A percentile compares a stretch with the other conserved stretches of the same genome.
Evolutionary conservation across 805 yeast species (phyloP).

Genomic region (Clavispora santaluciae): DNA sequence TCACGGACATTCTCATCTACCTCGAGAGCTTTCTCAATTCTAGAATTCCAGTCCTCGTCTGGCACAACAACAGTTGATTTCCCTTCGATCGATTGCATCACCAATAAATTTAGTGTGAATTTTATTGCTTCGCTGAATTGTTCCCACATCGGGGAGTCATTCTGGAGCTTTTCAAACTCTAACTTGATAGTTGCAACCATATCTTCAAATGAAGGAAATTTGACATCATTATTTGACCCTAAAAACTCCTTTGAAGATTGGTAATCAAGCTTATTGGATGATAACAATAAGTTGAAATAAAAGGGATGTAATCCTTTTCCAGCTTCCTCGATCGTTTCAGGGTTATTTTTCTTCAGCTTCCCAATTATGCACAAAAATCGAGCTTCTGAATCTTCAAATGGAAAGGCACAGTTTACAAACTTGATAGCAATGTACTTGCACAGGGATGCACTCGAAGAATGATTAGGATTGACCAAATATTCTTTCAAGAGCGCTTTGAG

Average conservation of each 20-base stretch:
- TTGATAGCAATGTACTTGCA: slow-evolving; percentile 63
- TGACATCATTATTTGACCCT: slow-evolving; percentile 33
- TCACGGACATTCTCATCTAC: slow-evolving; percentile 49
- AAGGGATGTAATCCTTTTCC: slow-evolving; percentile 76
- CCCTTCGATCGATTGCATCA: slow-evolving; percentile 58
- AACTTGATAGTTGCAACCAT: slow-evolving; percentile 25
- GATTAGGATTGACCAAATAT: slow-evolving; percentile 24
- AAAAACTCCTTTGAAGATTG: slow-evolving; percentile 42
- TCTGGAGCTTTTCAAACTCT: slow-evolving; percentile 19
- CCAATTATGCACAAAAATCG: slow-evolving; percentile 67
- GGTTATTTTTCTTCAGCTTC: slow-evolving; percentile 48
- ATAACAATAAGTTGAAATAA: slow-evolving; percentile 56
- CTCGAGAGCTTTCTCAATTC: slow-evolving; percentile 66
- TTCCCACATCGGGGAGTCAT: slow-evolving; percentile 22
- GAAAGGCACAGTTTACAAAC: slow-evolving; percentile 57
- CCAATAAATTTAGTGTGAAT: slow-evolving; percentile 55
- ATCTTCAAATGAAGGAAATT: slow-evolving; percentile 53
- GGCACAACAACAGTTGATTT: slow-evolving; percentile 51
- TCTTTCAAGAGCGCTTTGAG: slow-evolving; percentile 37
- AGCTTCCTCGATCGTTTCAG: slow-evolving; percentile 80
- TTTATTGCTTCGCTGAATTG: slow-evolving; percentile 41
- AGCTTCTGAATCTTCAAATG: slow-evolving; percentile 64
- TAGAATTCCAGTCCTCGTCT: slow-evolving; percentile 71
- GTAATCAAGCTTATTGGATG: slow-evolving; percentile 41
- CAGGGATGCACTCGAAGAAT: slow-evolving; percentile 12